Conservation (phyloP, 2,329 filamentous ascomycete species). For the Curvularia verruculosa region DNA sequence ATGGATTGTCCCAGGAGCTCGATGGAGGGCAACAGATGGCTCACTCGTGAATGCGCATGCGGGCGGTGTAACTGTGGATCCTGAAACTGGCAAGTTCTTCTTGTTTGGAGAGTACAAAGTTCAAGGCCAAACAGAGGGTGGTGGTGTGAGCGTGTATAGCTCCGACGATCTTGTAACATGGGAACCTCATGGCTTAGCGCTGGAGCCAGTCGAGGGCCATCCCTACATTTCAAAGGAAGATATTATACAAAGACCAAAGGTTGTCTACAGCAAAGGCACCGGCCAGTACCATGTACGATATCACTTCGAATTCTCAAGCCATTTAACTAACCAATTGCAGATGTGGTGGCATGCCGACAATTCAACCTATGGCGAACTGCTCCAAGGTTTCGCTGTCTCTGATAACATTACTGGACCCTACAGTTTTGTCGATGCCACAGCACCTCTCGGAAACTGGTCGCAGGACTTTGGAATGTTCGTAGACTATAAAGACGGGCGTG, state of each 20-base stretch:
- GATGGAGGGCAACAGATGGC: slow-evolving; percentile 66
- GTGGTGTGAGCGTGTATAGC: slow-evolving; percentile 63
- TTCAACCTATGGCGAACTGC: slow-evolving; percentile 60
- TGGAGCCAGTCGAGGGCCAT: slow-evolving; percentile 61
- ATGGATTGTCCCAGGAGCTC: slow-evolving; percentile 67
- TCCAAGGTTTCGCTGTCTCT: slow-evolving; percentile 63
- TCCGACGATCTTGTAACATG: slow-evolving; percentile 67
- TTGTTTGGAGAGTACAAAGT: slow-evolving; percentile 68
- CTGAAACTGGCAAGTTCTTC: slow-evolving; percentile 62
- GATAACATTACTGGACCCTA: slow-evolving; percentile 62
- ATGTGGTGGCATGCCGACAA: slow-evolving; percentile 69
- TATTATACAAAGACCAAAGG: slow-evolving; percentile 68
- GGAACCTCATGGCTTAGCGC: slow-evolving; percentile 62
- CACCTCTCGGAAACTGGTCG: slow-evolving; percentile 66
- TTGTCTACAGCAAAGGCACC: slow-evolving; percentile 62
- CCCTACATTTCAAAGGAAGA: slow-evolving; percentile 61
- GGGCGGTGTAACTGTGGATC: slow-evolving; percentile 61
- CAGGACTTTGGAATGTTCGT: slow-evolving; percentile 68
- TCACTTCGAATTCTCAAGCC: too few relatives aligned
- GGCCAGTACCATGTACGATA: slow-evolving; percentile 61
- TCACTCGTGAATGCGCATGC: slow-evolving; percentile 68
- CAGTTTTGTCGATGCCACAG: slow-evolving; percentile 59
- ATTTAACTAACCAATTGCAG: slow-evolving; percentile 27
- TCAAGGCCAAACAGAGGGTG: slow-evolving; percentile 64
- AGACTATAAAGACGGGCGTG: slow-evolving; percentile 63